phyloP scores from a whole-genome alignment of 2,329 filamentous ascomycete species.

The Alternaria sp. region DNA sequence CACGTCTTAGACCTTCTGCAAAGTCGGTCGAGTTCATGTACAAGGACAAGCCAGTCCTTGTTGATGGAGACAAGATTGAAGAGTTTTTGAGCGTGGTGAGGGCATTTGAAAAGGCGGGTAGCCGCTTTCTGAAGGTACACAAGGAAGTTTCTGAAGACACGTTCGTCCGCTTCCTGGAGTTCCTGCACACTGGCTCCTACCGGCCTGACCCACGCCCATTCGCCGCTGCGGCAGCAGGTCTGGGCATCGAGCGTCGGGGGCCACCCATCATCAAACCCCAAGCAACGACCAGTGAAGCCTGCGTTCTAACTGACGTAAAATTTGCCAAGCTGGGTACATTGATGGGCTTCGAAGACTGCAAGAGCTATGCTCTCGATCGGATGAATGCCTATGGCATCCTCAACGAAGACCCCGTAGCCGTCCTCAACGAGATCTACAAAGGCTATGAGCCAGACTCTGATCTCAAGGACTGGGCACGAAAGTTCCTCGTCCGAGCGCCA shows the following conservation, averaged over 20 bases:
- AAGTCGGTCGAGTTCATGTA: slow-evolving; percentile 49
- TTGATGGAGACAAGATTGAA: slow-evolving; percentile 36
- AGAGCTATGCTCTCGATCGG: slow-evolving; percentile 40
- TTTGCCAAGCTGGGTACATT: slow-evolving; percentile 42
- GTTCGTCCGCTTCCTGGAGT: slow-evolving; percentile 45
- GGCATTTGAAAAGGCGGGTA: slow-evolving; percentile 34
- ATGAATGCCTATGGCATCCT: slow-evolving; percentile 40
- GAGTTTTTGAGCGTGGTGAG: slow-evolving; percentile 37
- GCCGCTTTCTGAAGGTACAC: slow-evolving; percentile 39
- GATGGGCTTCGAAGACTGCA: slow-evolving; percentile 48
- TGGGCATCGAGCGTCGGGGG: slow-evolving; percentile 13
- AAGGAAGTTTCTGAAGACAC: slow-evolving; percentile 32
- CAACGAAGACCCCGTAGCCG: slow-evolving; percentile 44
- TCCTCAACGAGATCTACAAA: slow-evolving; percentile 46
- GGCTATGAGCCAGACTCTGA: slow-evolving; percentile 28
- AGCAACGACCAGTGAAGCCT: slow-evolving; percentile 6
- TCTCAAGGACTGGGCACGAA: slow-evolving; percentile 28
- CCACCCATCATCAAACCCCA: slow-evolving; percentile 33
- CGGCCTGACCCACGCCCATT: slow-evolving; percentile 22
- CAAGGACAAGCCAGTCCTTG: slow-evolving; percentile 42
- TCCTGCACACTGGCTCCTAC: slow-evolving; percentile 34
- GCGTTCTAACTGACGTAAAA: slow-evolving; percentile 30
- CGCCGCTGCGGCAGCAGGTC: slow-evolving; percentile 4
- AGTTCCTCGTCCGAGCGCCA: slow-evolving; percentile 24
- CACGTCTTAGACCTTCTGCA: slow-evolving; percentile 34